Evolutionary conservation across 164 flowering plant genomes (phyloP).

Genomic region (Hamamelis virginiana): DNA sequence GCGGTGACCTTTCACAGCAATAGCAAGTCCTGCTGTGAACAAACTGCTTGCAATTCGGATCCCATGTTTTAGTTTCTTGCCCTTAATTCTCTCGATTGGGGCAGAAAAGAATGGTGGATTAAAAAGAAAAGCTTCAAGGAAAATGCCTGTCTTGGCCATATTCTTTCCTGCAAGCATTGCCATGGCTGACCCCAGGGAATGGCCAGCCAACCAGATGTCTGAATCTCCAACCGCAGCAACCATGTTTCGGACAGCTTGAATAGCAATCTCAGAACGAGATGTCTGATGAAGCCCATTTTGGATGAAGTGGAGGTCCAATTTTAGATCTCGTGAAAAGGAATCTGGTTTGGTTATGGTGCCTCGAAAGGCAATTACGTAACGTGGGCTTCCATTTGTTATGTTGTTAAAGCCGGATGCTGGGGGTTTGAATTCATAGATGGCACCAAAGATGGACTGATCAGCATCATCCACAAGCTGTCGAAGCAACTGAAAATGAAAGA

Average conservation of each 20-base stretch:
- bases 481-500: conserved; percentile 53
- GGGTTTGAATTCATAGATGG: conserved; percentile 52
- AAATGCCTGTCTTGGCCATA: conserved; percentile 65
- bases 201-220: conserved; percentile 82
- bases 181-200: conserved; percentile 87
- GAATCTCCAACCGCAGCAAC: conserved; percentile 48
- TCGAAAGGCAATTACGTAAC: conserved; percentile 74
- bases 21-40: conserved; percentile 67
- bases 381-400: conserved; percentile 34
- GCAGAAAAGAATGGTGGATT: conserved; percentile 83
- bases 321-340: conserved; percentile 58
- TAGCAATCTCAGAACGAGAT: conserved; percentile 62
- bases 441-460: conserved; percentile 77
- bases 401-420: conserved; percentile 12
- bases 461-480: conserved; percentile 59
- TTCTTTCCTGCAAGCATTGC: conserved; percentile 82
- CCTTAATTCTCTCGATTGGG: conserved; percentile 72
- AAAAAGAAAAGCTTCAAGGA: conserved; percentile 68
- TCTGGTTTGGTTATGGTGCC: conserved; percentile 72
- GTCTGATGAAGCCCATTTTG: conserved; percentile 64
- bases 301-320: conserved; percentile 55
- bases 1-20: conserved; percentile 34
- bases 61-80: conserved; percentile 58
- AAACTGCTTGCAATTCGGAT: conserved; percentile 65
- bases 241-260: conserved; percentile 60